A percentile compares a stretch with the other conserved stretches of the same genome.
phyloP scores from a whole-genome alignment of 345 rosid genomes.

The Brassica carinata region DNA sequence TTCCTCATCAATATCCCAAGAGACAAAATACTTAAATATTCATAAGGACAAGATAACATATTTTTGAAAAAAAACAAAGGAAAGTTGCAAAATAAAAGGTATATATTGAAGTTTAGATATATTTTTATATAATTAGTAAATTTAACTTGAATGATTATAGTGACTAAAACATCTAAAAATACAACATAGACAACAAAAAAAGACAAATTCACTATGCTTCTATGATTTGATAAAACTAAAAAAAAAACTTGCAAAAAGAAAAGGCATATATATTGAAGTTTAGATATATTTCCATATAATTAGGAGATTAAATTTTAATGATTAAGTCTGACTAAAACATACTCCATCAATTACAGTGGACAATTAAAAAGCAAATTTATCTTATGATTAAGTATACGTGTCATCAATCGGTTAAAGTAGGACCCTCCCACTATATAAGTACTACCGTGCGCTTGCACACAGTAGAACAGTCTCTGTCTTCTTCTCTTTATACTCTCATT shows the following conservation, averaged over 20 bases:
- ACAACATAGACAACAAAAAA: no score
- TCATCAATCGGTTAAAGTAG: not conserved
- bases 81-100: not conserved
- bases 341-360: not conserved
- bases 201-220: no score
- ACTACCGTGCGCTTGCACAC: slow-evolving; percentile 13
- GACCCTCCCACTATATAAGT: not conserved
- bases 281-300: not conserved
- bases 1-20: slow-evolving; percentile 21
- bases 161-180: not conserved
- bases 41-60: slow-evolving; percentile 10
- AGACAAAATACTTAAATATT: not conserved
- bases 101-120: not conserved
- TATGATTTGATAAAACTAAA: no score
- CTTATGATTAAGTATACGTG: slow-evolving; percentile 3
- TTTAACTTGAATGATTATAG: not conserved
- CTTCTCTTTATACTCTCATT: slow-evolving; percentile 1
- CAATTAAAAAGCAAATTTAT: not conserved
- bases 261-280: not conserved
- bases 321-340: not conserved
- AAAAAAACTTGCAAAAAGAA: not conserved
- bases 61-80: not conserved
- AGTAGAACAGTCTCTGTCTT: slow-evolving; percentile 7
- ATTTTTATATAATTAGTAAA: not conserved
- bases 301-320: not conserved